These are phyloP conservation scores for Aspergillus latus DNA, from an alignment of 2,329 filamentous ascomycete species.

Conservation along the genomic window DNA sequence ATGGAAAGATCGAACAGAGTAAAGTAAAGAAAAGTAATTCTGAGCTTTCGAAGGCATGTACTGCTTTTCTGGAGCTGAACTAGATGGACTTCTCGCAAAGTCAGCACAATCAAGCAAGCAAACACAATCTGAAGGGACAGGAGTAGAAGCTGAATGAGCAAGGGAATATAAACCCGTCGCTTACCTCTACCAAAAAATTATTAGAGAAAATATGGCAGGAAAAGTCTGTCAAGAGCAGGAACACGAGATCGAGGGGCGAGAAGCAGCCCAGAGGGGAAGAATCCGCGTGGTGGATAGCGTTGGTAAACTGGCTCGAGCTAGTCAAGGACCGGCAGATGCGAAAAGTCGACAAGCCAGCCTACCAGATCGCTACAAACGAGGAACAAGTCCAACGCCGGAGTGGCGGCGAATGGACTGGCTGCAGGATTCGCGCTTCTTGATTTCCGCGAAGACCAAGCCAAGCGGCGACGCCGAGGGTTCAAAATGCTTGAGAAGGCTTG, in stretches of 20 bases:
- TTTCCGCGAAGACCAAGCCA: constrained; percentile 9
- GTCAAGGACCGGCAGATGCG: constrained; percentile 1
- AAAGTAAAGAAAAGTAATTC: constrained; percentile 23
- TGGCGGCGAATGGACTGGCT: neutral
- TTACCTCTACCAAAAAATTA: constrained; percentile 4
- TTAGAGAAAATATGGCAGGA: constrained; percentile 14
- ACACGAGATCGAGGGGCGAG: neutral
- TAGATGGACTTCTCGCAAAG: neutral
- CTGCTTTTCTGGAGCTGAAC: constrained; percentile 14
- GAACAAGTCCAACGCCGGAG: neutral
- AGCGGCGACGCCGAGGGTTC: constrained; percentile 11
- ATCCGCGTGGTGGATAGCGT: neutral
- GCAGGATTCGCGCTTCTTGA: constrained; percentile 2
- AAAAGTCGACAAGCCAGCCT: constrained; percentile 1
- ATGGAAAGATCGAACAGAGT: constrained; percentile 33
- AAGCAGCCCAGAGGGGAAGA: neutral
- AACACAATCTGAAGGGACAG: neutral
- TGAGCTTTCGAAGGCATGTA: constrained; percentile 38
- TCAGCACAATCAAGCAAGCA: neutral
- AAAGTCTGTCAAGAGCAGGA: constrained; percentile 4
- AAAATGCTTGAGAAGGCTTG: constrained; percentile 6
- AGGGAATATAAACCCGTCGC: neutral
- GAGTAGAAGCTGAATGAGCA: neutral
- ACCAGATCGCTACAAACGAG: constrained; percentile 6
- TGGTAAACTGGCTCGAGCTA: constrained; percentile 8